Evolutionary conservation across 2,329 filamentous ascomycete species (phyloP).

Genomic region (Fusarium agapanthi): DNA sequence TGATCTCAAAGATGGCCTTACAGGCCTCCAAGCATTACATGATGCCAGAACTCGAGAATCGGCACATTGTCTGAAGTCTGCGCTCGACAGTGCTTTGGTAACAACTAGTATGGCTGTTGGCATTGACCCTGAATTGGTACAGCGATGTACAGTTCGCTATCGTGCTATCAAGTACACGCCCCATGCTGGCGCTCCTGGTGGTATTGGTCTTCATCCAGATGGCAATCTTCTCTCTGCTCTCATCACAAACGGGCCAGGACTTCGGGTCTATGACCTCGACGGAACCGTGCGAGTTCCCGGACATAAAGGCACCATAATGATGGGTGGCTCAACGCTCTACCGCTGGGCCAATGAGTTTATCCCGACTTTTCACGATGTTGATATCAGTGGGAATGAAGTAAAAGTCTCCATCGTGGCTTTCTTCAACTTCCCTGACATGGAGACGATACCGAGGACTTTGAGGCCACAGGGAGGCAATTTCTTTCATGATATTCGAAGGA

Average conservation of each 20-base stretch:
- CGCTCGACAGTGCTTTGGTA: neutral
- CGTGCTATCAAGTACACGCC: constrained; percentile 2
- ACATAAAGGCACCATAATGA: neutral
- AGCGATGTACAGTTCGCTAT: constrained; percentile 8
- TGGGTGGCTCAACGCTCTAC: constrained; percentile 16
- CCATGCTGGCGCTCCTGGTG: neutral
- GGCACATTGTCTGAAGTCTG: neutral
- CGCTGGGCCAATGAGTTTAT: constrained; percentile 10
- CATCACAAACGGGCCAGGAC: neutral
- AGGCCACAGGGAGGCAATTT: neutral
- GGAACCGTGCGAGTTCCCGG: neutral
- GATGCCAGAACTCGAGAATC: neutral
- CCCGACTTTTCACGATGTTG: neutral
- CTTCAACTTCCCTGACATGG: constrained; percentile 21
- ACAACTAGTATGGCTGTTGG: neutral
- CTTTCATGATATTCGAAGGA: neutral
- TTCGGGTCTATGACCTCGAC: neutral
- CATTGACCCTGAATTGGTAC: neutral
- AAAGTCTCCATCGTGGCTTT: constrained; percentile 21
- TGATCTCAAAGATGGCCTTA: constrained; percentile 10
- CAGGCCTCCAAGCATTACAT: neutral
- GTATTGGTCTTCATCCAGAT: constrained; percentile 13
- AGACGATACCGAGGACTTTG: neutral
- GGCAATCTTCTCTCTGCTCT: neutral
- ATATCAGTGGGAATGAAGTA: neutral